Conservation (phyloP, 1,139 yeast species). For the Nakaseomyces kungkrabaensis region DNA sequence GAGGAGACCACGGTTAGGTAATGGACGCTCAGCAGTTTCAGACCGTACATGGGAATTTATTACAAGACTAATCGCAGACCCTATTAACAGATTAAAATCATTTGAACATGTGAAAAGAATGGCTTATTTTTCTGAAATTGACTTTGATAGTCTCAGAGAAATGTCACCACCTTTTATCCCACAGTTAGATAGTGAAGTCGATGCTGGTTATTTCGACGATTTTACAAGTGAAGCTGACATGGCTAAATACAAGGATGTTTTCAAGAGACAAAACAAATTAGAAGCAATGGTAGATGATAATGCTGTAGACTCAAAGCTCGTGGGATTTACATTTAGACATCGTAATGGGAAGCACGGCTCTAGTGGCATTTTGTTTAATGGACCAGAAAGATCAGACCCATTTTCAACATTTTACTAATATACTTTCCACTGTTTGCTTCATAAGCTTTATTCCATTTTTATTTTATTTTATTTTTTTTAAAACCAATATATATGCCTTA, state of each 20-base stretch:
- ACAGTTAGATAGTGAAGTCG: constrained; percentile 90
- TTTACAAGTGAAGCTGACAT: constrained; percentile 92
- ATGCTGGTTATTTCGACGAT: constrained; percentile 98
- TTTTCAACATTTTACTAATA: constrained; percentile 33
- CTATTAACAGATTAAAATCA: constrained; percentile 60
- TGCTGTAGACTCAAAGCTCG: constrained; percentile 61
- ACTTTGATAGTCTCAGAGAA: constrained; percentile 61
- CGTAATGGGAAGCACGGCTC: constrained; percentile 44
- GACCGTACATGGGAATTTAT: constrained; percentile 95
- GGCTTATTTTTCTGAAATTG: constrained; percentile 75
- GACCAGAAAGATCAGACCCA: constrained; percentile 33
- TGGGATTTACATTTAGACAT: constrained; percentile 95
- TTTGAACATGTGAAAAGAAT: constrained; percentile 74
- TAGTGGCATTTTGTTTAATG: constrained; percentile 32
- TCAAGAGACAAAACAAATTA: constrained; percentile 77
- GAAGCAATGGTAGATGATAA: constrained; percentile 70
- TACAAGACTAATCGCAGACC: constrained; percentile 68
- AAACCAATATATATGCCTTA: too few relatives aligned
- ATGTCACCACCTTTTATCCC: constrained; percentile 92
- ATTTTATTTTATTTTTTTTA: too few relatives aligned
- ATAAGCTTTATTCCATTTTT: too few relatives aligned
- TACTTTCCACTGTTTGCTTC: neutral
- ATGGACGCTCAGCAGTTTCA: constrained; percentile 84
- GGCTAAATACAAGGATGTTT: constrained; percentile 96
- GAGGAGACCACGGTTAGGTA: constrained; percentile 83